A percentile compares a stretch with the other conserved stretches of the same genome.
These are phyloP conservation scores for Amanita fuliginea DNA, from an alignment of 768 basidiomycete species.

Conservation along the genomic window DNA sequence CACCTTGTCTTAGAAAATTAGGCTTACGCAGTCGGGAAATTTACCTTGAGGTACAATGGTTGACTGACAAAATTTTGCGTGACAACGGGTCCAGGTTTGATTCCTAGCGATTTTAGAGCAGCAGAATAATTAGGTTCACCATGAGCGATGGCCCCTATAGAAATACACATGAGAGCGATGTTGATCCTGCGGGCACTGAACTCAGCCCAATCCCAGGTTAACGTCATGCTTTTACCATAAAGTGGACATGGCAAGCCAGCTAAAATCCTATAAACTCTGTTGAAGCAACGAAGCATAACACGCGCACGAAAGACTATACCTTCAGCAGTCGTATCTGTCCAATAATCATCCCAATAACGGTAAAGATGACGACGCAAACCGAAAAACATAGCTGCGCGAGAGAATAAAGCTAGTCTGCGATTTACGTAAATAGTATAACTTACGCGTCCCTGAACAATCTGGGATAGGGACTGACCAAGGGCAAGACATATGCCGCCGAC, in stretches of 20 bases:
- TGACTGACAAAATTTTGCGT: constrained; percentile 24
- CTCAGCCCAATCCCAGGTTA: background rate
- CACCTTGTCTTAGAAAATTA: background rate
- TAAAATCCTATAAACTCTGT: constrained; percentile 30
- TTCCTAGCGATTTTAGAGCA: constrained; percentile 25
- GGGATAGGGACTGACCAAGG: constrained; percentile 46
- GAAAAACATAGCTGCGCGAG: constrained; percentile 40
- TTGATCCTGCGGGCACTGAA: constrained; percentile 37
- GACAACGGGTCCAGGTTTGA: constrained; percentile 20
- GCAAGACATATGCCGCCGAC: constrained; percentile 27
- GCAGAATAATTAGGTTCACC: constrained; percentile 40
- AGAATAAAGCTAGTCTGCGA: background rate
- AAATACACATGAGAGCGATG: constrained; percentile 40
- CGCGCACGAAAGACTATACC: constrained; percentile 8
- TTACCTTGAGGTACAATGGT: constrained; percentile 24
- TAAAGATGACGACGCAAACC: constrained; percentile 48
- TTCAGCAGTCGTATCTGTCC: constrained; percentile 50
- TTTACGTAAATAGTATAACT: constrained; percentile 3
- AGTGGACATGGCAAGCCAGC: constrained; percentile 38
- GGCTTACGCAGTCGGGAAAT: too few species aligned
- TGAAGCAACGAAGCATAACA: constrained; percentile 14
- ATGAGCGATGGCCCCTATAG: constrained; percentile 49
- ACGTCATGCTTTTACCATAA: constrained; percentile 20
- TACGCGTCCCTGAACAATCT: constrained; percentile 36
- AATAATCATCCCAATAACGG: constrained; percentile 39